These are phyloP conservation scores for Scleroderma citrinum DNA, from an alignment of 768 basidiomycete genomes.

Conservation along the genomic window DNA sequence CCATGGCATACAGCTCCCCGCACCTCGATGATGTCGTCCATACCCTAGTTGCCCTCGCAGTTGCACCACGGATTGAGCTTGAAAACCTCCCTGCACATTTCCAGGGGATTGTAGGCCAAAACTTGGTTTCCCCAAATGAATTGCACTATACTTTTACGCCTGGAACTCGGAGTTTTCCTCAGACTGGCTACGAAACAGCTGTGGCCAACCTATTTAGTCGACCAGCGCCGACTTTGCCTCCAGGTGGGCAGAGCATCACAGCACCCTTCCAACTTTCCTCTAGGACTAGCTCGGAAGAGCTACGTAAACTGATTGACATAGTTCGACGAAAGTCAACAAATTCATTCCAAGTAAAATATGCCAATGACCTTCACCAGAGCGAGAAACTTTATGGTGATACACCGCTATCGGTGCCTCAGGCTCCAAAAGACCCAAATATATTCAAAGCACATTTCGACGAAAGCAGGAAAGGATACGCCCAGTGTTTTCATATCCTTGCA, in stretches of 20 bases:
- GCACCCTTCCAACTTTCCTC: too few species aligned
- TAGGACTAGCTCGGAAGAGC: neutral
- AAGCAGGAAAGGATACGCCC: neutral
- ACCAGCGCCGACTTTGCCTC: too few species aligned
- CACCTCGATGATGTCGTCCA: neutral
- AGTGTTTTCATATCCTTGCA: neutral
- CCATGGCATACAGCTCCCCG: slow-evolving; percentile 3
- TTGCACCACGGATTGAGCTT: too few species aligned
- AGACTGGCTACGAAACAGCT: neutral
- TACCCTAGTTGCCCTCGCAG: neutral
- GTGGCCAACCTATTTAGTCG: too few species aligned
- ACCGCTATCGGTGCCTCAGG: neutral
- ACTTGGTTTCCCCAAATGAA: too few species aligned
- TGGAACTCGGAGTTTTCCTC: neutral
- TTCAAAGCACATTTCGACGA: slow-evolving; percentile 1
- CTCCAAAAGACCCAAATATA: neutral
- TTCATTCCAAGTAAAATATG: slow-evolving; percentile 6
- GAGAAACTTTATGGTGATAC: slow-evolving; percentile 1
- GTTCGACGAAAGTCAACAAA: neutral
- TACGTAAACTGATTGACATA: neutral
- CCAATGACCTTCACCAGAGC: slow-evolving; percentile 5
- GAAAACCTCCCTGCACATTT: too few species aligned
- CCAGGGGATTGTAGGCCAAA: too few species aligned
- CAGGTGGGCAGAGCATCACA: too few species aligned
- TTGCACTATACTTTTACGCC: neutral